A percentile compares a stretch with the other conserved stretches of the same genome.
phyloP scores from a whole-genome alignment of 2,329 filamentous ascomycete genomes.

The Phyllosticta citrichinensis region DNA sequence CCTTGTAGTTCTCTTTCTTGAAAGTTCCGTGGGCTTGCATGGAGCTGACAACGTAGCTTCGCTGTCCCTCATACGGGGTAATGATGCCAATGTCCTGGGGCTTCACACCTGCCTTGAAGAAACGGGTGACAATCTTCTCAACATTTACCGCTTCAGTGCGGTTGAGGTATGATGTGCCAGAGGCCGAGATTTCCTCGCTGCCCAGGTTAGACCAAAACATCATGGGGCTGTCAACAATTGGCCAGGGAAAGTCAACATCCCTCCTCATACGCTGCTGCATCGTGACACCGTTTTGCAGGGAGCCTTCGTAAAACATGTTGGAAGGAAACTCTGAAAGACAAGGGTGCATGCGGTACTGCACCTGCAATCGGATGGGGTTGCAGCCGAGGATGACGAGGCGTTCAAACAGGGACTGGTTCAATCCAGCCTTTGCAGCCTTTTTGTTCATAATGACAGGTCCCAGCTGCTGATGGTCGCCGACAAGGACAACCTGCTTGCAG shows the following conservation, averaged over 20 bases:
- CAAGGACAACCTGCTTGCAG: constrained; percentile 97
- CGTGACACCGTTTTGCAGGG: constrained; percentile 91
- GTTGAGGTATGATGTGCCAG: constrained; percentile 95
- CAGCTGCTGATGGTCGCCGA: constrained; percentile 95
- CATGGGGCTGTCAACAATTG: constrained; percentile 87
- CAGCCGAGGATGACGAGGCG: constrained; percentile 86
- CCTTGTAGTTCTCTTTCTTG: constrained; percentile 98
- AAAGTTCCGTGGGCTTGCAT: constrained; percentile 97
- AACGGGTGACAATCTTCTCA: constrained; percentile 95
- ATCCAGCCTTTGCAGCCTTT: constrained; percentile 92
- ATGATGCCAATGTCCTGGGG: constrained; percentile 93
- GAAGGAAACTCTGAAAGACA: constrained; percentile 95
- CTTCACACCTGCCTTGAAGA: constrained; percentile 98
- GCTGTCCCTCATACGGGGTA: constrained; percentile 95
- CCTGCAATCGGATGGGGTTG: constrained; percentile 83
- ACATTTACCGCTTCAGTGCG: constrained; percentile 95
- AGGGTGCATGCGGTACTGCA: constrained; percentile 98
- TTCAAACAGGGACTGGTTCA: constrained; percentile 98
- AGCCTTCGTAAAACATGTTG: constrained; percentile 99
- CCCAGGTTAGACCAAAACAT: constrained; percentile 99
- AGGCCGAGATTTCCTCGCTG: constrained; percentile 95
- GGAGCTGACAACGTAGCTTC: constrained; percentile 97
- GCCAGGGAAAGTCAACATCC: constrained; percentile 98
- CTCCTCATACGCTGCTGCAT: constrained; percentile 77
- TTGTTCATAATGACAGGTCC: constrained; percentile 99